Conservation (phyloP, 257 asterid species). For the Solanum bulbocastanum region DNA sequence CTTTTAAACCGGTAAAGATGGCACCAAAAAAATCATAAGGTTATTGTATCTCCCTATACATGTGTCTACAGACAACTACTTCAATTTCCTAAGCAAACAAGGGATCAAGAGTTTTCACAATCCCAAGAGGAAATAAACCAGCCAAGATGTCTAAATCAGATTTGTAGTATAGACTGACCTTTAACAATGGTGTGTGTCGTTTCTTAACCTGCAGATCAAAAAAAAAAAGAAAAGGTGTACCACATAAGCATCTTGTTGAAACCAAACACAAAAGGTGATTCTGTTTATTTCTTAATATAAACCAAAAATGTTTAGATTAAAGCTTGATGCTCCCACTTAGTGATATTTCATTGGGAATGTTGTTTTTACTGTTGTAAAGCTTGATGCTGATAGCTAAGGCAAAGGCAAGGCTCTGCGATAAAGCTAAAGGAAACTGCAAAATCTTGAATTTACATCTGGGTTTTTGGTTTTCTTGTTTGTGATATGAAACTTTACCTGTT, state of each 20-base stretch:
- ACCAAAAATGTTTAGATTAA: not conserved
- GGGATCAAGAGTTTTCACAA: not conserved
- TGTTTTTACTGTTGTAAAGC: not conserved
- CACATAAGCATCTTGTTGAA: not conserved
- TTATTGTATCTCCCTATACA: not conserved
- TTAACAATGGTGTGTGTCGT: constrained; percentile 69
- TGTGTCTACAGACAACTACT: not conserved
- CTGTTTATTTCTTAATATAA: not conserved
- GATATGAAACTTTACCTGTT: not conserved
- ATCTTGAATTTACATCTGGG: not conserved
- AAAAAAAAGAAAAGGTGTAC: not conserved
- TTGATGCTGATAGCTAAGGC: not conserved
- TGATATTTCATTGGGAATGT: not conserved
- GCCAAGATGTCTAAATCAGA: not conserved
- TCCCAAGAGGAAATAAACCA: not conserved
- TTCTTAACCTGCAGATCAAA: constrained; percentile 58
- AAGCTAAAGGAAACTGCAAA: not conserved
- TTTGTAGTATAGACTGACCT: constrained; percentile 26
- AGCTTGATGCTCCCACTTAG: not conserved
- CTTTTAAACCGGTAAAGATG: not conserved
- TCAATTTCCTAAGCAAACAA: not conserved
- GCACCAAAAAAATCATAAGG: not conserved
- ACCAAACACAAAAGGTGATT: not conserved
- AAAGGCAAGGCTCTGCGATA: not conserved
- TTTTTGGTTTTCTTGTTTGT: not conserved